Evolutionary conservation across 2,329 filamentous ascomycete species (phyloP), one percentile per base, ranked within the genome.

Genomic region (Fusarium zealandicum): DNA sequence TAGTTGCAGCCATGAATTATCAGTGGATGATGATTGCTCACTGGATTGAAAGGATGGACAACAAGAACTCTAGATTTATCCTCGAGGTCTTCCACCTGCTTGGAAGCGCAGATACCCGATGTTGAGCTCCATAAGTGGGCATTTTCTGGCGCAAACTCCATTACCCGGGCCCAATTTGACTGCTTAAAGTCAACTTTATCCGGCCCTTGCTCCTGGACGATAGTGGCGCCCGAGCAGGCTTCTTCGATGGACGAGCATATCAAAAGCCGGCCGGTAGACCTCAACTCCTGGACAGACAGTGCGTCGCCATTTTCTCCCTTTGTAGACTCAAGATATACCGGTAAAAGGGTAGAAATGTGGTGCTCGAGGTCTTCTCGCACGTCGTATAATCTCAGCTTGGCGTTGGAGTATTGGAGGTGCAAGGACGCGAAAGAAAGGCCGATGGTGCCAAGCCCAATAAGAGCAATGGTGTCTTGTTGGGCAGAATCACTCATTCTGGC

Each of bases 131-230:
- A 64, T 0, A 64, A 2, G 2, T 64, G 51, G 1, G 61, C 36
- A 7, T 13, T 9, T 6, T 5, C 0, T 0, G 51, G 45, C 1
- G 51, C 57, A 1, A 41, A 16, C n/a, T 55, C 30, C 0, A 59
- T 2, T 1, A 64, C 57, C 0, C 36, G 12, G 6, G 43, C 45
- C 61, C 61, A 64, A 11, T 50, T 63, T 2, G 53, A 38, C 25
- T 58, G 57, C 20, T 64, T 65, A n/a, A 64, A 64, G 5, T 48
- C 46, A 2, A 63, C 5, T 2, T 32, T 65, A 9, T 64, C 61
- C 0, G 61, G 62, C 0, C 61, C 62, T 22, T 65, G 61, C n/a
- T 64, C 62, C 8, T 65, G 62, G 0, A 65, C 38, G 4, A 65
- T 64, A 0, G 54, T 53, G 18, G 55, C 49, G 0, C 5, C 17